phyloP scores from a whole-genome alignment of 1,284 basidiomycete species.

The Pseudomicrostroma phylloplanum region DNA sequence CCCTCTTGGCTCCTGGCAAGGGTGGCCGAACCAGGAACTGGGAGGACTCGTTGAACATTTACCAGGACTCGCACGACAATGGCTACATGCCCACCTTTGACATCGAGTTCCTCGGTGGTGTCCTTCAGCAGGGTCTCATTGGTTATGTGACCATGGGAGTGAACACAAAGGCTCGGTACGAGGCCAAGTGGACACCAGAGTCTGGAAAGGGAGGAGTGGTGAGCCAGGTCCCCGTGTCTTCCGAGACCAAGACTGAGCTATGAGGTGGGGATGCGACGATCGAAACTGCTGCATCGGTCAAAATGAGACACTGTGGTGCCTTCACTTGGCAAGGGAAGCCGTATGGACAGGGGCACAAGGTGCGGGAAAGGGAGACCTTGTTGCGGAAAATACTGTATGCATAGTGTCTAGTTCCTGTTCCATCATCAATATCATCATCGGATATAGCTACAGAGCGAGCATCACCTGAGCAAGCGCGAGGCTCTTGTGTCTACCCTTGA shows the following conservation, averaged over 20 bases:
- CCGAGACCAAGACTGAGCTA: constrained; percentile 5
- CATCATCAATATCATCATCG: no score
- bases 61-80: constrained; percentile 50
- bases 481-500: no score
- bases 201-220: constrained; percentile 19
- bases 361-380: not conserved
- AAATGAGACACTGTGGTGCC: no score
- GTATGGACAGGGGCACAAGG: not conserved
- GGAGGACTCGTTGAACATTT: constrained; percentile 54
- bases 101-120: constrained; percentile 52
- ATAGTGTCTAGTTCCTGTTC: not conserved
- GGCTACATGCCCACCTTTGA: constrained; percentile 53
- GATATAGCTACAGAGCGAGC: no score
- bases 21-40: constrained; percentile 54
- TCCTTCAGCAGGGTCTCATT: constrained; percentile 53
- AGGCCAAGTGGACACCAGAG: constrained; percentile 30
- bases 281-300: no score
- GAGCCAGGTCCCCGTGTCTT: not conserved
- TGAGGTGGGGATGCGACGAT: not conserved
- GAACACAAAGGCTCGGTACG: constrained; percentile 37
- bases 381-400: not conserved
- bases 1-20: constrained; percentile 44
- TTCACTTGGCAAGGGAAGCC: not conserved
- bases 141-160: constrained; percentile 53
- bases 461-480: no score